phyloP scores from a whole-genome alignment of 768 basidiomycete species.

The Phanerochaete carnosa region DNA sequence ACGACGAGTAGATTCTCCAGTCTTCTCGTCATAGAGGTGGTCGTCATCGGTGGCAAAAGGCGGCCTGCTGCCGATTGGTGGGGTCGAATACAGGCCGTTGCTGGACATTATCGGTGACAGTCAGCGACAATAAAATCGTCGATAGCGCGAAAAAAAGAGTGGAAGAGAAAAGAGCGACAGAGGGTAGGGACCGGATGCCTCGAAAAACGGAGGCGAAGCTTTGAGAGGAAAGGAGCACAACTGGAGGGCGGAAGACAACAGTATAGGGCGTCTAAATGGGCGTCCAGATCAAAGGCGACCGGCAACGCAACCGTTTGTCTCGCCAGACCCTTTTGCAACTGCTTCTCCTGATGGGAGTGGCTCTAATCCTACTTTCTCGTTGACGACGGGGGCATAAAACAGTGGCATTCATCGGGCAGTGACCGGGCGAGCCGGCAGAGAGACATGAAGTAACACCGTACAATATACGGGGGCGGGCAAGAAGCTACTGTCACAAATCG shows the following conservation, averaged over 20 bases:
- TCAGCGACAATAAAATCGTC: slow-evolving; percentile 9
- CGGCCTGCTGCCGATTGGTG: slow-evolving; percentile 57
- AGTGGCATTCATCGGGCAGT: neutral
- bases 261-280: too few relatives aligned
- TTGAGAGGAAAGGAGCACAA: neutral
- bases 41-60: slow-evolving; percentile 71
- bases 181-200: slow-evolving; percentile 27
- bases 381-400: neutral
- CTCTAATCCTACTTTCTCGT: neutral
- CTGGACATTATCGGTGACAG: slow-evolving; percentile 17
- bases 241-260: slow-evolving; percentile 1
- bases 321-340: neutral
- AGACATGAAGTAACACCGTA: neutral
- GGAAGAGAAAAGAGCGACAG: slow-evolving; percentile 20
- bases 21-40: slow-evolving; percentile 49
- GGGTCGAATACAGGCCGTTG: slow-evolving; percentile 25
- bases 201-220: slow-evolving; percentile 22
- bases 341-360: neutral
- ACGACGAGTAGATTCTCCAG: slow-evolving; percentile 40
- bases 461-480: too few relatives aligned
- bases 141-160: neutral
- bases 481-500: too few relatives aligned
- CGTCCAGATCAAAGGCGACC: slow-evolving; percentile 1
- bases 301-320: slow-evolving; percentile 3
- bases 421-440: neutral